Conservation (phyloP, 257 asterid genomes). For the Haberlea rhodopensis region DNA sequence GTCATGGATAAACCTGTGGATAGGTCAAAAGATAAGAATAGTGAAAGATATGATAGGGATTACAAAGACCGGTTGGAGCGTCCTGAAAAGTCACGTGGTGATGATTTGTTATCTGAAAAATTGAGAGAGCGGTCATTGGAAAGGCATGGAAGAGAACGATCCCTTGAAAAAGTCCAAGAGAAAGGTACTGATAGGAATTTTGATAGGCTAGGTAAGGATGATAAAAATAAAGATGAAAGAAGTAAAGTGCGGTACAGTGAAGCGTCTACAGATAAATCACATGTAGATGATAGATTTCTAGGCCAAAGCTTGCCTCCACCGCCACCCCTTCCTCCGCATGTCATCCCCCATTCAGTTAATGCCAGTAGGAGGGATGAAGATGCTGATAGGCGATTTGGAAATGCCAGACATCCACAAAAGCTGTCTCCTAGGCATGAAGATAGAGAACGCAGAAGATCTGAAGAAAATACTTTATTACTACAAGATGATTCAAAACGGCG, state of each 20-base stretch:
- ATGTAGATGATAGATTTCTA: conserved; percentile 69
- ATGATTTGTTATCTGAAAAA: conserved; percentile 68
- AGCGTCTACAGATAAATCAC: conserved; percentile 59
- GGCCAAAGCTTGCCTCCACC: conserved; percentile 94
- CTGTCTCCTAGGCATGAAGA: conserved; percentile 96
- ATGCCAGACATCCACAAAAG: conserved; percentile 71
- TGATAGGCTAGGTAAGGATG: conserved; percentile 77
- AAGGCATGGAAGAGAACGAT: conserved; percentile 84
- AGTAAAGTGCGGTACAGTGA: conserved; percentile 63
- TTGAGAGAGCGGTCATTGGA: conserved; percentile 82
- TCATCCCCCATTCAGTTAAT: conserved; percentile 76
- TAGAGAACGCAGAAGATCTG: conserved; percentile 88
- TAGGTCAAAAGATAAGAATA: conserved; percentile 75
- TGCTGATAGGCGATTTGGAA: conserved; percentile 80
- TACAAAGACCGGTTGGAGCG: conserved; percentile 73
- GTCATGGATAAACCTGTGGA: conserved; percentile 56
- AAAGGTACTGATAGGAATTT: conserved; percentile 71
- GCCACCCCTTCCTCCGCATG: conserved; percentile 92
- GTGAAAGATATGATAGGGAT: conserved; percentile 84
- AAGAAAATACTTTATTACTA: conserved; percentile 62
- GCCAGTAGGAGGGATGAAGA: conserved; percentile 84
- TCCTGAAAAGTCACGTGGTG: conserved; percentile 73
- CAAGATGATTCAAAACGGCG: conserved; percentile 88
- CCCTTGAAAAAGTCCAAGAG: conserved; percentile 79
- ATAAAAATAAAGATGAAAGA: conserved; percentile 75